Percentiles rank a stretch among this genome's conserved stretches.
Evolutionary conservation across 345 rosid genomes (phyloP).

Genomic region (Isatis tinctoria): DNA sequence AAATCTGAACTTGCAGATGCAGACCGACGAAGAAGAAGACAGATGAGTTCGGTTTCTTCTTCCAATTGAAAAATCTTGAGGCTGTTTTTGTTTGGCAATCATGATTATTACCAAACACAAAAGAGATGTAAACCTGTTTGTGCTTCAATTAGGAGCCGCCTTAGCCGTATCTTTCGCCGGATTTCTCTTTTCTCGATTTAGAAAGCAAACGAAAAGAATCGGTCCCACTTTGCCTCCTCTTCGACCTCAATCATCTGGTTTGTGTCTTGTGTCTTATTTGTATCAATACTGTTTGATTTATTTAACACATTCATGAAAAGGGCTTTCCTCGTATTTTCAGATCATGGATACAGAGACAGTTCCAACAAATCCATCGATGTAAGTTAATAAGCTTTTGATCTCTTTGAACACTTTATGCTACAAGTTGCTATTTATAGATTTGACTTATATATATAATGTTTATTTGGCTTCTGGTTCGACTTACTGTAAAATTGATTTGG

Average conservation of each 20-base stretch:
- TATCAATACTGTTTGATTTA: not conserved
- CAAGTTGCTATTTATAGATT: slow-evolving; percentile 9
- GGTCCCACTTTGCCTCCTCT: slow-evolving; percentile 38
- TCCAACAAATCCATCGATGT: slow-evolving; percentile 6
- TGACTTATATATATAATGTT: not conserved
- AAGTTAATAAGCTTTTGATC: not conserved
- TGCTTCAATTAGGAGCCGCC: slow-evolving; percentile 65
- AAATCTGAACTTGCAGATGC: slow-evolving; percentile 13
- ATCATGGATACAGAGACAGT: slow-evolving; percentile 18
- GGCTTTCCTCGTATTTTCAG: slow-evolving; percentile 23
- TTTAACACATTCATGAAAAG: not conserved
- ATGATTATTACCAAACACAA: slow-evolving; percentile 41
- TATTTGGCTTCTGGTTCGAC: not conserved
- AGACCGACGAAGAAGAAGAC: not conserved
- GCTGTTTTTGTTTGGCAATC: not conserved
- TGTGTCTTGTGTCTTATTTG: slow-evolving; percentile 1
- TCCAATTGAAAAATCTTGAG: not conserved
- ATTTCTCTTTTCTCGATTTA: slow-evolving; percentile 50
- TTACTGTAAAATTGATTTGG: not conserved
- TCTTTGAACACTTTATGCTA: not conserved
- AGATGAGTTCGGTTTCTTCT: not conserved
- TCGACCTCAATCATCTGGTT: slow-evolving; percentile 20
- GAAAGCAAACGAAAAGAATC: slow-evolving; percentile 30
- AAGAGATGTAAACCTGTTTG: slow-evolving; percentile 47
- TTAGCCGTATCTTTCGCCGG: slow-evolving; percentile 74